These are phyloP conservation scores for Casaregolazyma suthepensis DNA, from an alignment of 1,139 yeast genomes.

Conservation along the genomic window DNA sequence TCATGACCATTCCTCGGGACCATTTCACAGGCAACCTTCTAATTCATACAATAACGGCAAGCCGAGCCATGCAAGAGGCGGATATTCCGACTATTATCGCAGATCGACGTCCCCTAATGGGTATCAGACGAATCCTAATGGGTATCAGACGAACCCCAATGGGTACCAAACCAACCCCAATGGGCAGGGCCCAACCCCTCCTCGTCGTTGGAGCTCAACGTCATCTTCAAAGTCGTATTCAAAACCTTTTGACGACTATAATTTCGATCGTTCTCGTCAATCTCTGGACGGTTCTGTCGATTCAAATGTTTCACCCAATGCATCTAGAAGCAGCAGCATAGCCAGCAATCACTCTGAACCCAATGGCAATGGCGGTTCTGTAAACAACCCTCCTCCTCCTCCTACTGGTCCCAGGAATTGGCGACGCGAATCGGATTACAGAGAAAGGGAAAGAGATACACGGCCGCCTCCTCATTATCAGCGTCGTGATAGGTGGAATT, in stretches of 20 bases:
- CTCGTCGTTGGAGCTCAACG: background rate
- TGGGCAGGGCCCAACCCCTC: background rate
- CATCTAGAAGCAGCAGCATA: background rate
- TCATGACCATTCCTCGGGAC: background rate
- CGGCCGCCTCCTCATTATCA: background rate
- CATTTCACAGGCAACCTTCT: background rate
- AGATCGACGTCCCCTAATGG: background rate
- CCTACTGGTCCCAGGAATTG: conserved; percentile 7
- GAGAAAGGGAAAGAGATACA: conserved; percentile 14
- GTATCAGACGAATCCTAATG: background rate
- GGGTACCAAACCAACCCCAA: background rate
- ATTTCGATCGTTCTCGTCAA: background rate
- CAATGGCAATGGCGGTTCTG: background rate
- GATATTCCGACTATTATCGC: background rate
- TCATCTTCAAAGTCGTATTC: background rate
- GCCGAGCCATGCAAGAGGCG: background rate
- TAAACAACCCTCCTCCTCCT: background rate
- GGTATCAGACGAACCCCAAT: background rate
- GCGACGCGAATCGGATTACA: conserved; percentile 1
- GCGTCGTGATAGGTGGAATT: conserved; percentile 5
- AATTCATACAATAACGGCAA: background rate
- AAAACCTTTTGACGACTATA: background rate
- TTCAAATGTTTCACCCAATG: background rate
- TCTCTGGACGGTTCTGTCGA: background rate
- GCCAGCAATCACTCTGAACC: background rate